Evolutionary conservation across 768 basidiomycete species (phyloP), one percentile per base, ranked within the genome.

Genomic region (Trametes meyenii): DNA sequence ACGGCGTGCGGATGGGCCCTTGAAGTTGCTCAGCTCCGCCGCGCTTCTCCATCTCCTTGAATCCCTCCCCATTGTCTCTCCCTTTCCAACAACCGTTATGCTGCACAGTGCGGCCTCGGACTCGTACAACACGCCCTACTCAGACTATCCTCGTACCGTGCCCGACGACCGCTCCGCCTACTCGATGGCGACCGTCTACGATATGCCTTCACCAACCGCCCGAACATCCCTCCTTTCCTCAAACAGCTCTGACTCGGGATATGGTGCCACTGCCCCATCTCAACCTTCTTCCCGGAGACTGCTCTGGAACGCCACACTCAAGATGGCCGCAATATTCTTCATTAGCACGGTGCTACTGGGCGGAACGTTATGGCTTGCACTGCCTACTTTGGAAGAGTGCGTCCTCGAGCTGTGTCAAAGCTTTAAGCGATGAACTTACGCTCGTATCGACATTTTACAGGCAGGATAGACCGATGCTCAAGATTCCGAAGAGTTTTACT

Each of bases 401-500:
- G 91, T 83, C 24, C 35, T 23, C 14, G 39, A 49, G 43, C 54
- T 29, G 39, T 29, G 12, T 33, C 39, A 24, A 39, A 23, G 33
- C n/a, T 17, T 48, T 33, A 50, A 21, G 39, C 38, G 61, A 53
- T 54, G 45, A 43, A 50, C 55, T 44, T 4, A 50, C 67, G 21
- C 29, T n/a, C 50, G 14, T 48, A 21, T 50, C 23, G n/a, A 36
- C 38, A 48, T 21, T 8, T 40, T 46, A 35, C 70, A 93, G 92
- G 42, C 85, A 79, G 51, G 94, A 98, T 78, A 84, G 87, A 39
- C 85, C 84, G 0, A 71, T 82, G 29, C 80, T 98, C 24, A 88
- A 85, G 67, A 83, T 98, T 54, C 96, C 96, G 13, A 92, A 89
- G 72, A 91, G 89, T 3, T 98, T 98, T 66, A 82, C 80, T 19